Evolutionary conservation across 2,329 filamentous ascomycete genomes (phyloP), one percentile per base, ranked within the genome.

Genomic region (Xylariaceae sp.): DNA sequence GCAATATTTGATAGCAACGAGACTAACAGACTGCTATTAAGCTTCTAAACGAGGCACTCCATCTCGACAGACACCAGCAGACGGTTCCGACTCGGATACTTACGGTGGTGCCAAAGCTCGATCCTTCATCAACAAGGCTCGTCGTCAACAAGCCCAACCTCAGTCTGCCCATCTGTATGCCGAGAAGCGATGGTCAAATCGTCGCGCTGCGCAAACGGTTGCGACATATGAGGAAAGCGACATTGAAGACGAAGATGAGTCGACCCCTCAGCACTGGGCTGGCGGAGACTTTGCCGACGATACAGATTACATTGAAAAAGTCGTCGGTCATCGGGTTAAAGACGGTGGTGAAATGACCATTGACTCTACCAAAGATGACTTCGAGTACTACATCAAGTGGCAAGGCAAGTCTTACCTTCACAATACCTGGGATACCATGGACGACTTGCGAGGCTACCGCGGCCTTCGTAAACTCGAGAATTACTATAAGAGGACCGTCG

Each of bases 321-420:
- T 98, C 42, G 80, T 98, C 43, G 88, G 94, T 54, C 91, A 97
- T 66, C 83, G 86, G 39, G 72, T 88, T 29, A 87, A 83, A 64
- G 85, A 88, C 25, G 88, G 77, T 14, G 68, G 78, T 37, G 80
- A 79, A 50, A 65, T 81, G 46, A 68, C 75, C 12, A 71, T 73
- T 44, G 83, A 88, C 38, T 64, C 75, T 2, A 74, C 67, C 20
- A 75, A 77, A 55, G 80, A 90, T 42, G 88, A 96, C 62, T 96
- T 93, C 58, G 89, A 97, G 61, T 98, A 76, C 57, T 80, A 85
- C 67, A 90, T 98, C 67, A 98, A 98, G 71, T 98, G 94, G 93
- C 88, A 96, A 67, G 88, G 85, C 55, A 88, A 90, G 67, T 95
- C 93, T 10, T 90, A 98, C 64, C 84, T 95, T 57, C 93, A 98